These are phyloP conservation scores for Crucihimalaya himalaica DNA, from an alignment of 345 rosid species.

Conservation along the genomic window DNA sequence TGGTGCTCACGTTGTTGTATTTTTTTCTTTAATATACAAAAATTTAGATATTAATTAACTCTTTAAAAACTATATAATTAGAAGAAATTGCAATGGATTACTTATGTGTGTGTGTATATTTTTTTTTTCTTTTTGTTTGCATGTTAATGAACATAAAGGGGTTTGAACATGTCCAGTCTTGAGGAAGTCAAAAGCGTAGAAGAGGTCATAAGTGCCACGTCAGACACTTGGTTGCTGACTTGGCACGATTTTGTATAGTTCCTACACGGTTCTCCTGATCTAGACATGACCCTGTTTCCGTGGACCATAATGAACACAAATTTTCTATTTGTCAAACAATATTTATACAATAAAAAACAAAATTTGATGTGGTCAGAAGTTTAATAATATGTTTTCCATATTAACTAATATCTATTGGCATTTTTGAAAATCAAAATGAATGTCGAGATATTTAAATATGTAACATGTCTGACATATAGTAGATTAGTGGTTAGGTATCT, in stretches of 20 bases:
- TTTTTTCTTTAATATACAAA: background rate
- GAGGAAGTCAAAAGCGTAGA: slow-evolving; percentile 40
- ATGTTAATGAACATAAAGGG: background rate
- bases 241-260: slow-evolving; percentile 15
- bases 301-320: slow-evolving; percentile 20
- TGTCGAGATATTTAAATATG: background rate
- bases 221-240: slow-evolving; percentile 37
- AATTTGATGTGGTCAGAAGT: background rate
- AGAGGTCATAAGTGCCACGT: slow-evolving; percentile 33
- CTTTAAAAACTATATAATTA: background rate
- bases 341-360: background rate
- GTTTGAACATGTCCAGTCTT: slow-evolving; percentile 33
- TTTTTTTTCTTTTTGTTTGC: background rate
- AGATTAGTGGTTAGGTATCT: background rate
- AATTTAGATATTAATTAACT: background rate
- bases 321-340: slow-evolving; percentile 11
- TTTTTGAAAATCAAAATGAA: background rate
- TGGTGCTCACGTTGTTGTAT: slow-evolving; percentile 6
- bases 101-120: background rate
- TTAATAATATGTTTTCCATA: background rate
- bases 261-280: slow-evolving; percentile 30
- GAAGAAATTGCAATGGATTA: background rate
- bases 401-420: background rate
- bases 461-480: background rate
- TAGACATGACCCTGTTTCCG: slow-evolving; percentile 9